Base-by-base conservation (phyloP, 164 flowering plant species). In the Dillenia turbinata region DNA sequence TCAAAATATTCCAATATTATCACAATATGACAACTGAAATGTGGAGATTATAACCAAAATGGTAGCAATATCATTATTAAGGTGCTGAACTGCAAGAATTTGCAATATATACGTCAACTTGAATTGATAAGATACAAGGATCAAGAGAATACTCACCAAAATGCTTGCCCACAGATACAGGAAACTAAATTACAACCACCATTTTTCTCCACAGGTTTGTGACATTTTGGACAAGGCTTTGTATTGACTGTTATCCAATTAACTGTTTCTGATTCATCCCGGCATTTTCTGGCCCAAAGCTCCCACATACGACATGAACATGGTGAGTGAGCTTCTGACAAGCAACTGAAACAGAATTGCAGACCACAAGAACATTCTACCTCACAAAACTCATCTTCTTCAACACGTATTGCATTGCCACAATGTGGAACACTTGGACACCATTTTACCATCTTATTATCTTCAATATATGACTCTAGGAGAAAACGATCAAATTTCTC, bases 351-450 rank as follows among this genome's bases (percentile, higher is more conserved):
- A 73, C 98, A 92, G 74, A 92, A 92, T 61, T 92, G 94, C 19
- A 61, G 49, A 14, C 96, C 92, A 53, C 98, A 92, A 9, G 86
- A 66, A 72, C 98, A 92, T 81, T 92, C 92, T 59, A 92, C 89
- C 72, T 92, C 96, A 62, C 89, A 85, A 56, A 72, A 73, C 43
- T 75, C 69, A 72, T 84, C 94, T 33, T 81, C 87, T 69, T 84
- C 90, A 45, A 87, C 76, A 47, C 89, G 90, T 56, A 92, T 89
- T 12, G 98, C 98, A 78, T 89, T 89, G 62, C 98, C 98, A 71
- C 98, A 92, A 66, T 89, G 92, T 8, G 98, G 98, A 73, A 78
- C 82, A 68, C 96, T 89, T 22, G 98, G 98, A 72, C 97, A 92
- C 97, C 97, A 92, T 71, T 87, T 92, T 46, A 89, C 71, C 62